Percentiles rank a stretch among this genome's conserved stretches.
phyloP scores from a whole-genome alignment of 1,139 yeast species.

The Candida glucosophila region DNA sequence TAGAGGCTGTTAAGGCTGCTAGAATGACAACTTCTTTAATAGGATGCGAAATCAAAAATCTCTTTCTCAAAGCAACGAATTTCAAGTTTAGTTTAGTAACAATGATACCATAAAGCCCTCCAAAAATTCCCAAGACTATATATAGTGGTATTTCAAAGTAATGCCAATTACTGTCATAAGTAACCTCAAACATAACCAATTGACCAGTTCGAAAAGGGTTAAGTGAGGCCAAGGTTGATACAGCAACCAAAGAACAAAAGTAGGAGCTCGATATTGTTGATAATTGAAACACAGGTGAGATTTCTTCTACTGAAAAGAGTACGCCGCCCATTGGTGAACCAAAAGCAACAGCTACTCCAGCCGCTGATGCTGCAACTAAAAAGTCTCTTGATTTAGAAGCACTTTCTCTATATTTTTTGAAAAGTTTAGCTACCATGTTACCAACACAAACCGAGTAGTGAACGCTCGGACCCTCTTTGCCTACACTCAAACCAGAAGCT shows the following conservation, averaged over 20 bases:
- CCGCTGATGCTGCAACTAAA: constrained; percentile 53
- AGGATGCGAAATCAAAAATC: constrained; percentile 49
- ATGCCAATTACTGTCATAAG: constrained; percentile 81
- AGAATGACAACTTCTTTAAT: constrained; percentile 64
- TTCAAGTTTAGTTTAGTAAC: constrained; percentile 74
- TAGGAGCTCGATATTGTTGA: constrained; percentile 87
- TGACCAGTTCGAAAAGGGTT: constrained; percentile 95
- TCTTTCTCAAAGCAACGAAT: constrained; percentile 72
- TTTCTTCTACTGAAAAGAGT: constrained; percentile 65
- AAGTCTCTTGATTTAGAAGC: constrained; percentile 49
- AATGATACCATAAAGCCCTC: constrained; percentile 82
- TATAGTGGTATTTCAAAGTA: constrained; percentile 78
- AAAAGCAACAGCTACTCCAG: constrained; percentile 71
- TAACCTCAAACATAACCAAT: constrained; percentile 82
- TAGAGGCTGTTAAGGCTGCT: constrained; percentile 60
- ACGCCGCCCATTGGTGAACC: constrained; percentile 74
- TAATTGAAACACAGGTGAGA: constrained; percentile 61
- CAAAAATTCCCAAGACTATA: constrained; percentile 74
- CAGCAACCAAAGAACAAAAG: constrained; percentile 85
- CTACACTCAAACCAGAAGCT: constrained; percentile 72
- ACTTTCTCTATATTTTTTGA: constrained; percentile 34
- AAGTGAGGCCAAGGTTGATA: constrained; percentile 62
- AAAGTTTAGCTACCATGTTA: constrained; percentile 49
- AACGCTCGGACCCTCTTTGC: constrained; percentile 82
- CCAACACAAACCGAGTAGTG: constrained; percentile 85